Evolutionary conservation across 768 basidiomycete genomes (phyloP), one percentile per base, ranked within the genome.

Genomic region (Leccinum incarnatum): DNA sequence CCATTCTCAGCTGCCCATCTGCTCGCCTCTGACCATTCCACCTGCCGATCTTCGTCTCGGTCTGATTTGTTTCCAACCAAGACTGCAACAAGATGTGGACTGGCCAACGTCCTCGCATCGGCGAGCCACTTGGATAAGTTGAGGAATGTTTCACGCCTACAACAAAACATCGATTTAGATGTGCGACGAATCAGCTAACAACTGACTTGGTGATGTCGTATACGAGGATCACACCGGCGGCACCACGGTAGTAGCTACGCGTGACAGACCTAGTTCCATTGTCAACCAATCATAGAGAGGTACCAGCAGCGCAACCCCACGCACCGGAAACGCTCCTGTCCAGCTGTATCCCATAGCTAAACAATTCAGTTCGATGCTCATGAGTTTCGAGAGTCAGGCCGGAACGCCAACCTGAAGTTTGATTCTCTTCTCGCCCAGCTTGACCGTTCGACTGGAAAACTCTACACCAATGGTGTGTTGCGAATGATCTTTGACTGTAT

Each of bases 391-490:
- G 37, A 58, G 42, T 10, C 27, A 36, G 53, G 37, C n/a, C 7
- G 12, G 54, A 53, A 51, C 14, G 67, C 83, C 62, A 49, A 94
- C 95, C 85, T 98, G 96, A 40, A 98, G 82, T 74, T 97, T 98
- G 64, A 97, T 93, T 63, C 89, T 84, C 76, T 94, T 93, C 79
- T 97, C 95, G 53, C 92, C 95, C 23, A 98, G 81, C 67, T 89
- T 89, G 59, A 99, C 85, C 0, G 94, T 95, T 65, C 95, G 81
- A 70, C 94, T 96, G 17, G 94, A 94, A 72, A 99, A 98, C 70
- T 98, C 97, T 29, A 99, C 97, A 10, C 96, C 97, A 58, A 99
- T 98, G 14, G 97, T 98, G 73, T 98, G 97, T 76, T 95, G 91
- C 5, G 94, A 94, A 74, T 96, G 90, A 65, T 93, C 89, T 76